Evolutionary conservation across 306 rosid species (phyloP).

Genomic region (Ochetophila trinervis): DNA sequence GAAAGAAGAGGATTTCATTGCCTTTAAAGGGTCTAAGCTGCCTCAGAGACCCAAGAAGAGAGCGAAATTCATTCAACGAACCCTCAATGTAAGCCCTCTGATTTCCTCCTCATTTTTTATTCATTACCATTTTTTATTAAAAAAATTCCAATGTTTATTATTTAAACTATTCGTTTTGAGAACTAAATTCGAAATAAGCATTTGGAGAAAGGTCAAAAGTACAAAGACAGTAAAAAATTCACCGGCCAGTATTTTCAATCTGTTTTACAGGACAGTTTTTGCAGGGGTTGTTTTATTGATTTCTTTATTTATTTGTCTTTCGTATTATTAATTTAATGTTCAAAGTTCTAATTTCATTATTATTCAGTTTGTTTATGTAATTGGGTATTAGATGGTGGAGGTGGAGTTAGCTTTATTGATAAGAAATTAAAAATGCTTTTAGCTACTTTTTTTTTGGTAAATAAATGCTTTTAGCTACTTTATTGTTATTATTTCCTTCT

Average conservation of each 20-base stretch:
- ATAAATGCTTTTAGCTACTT: not conserved
- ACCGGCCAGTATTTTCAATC: not conserved
- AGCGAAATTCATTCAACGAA: constrained; percentile 79
- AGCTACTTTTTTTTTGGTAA: no score
- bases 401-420: not conserved
- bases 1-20: constrained; percentile 92
- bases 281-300: no score
- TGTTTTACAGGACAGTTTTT: not conserved
- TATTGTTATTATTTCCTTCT: no score
- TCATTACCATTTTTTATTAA: not conserved
- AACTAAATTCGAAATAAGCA: not conserved
- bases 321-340: no score
- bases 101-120: not conserved
- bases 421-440: not conserved
- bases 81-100: constrained; percentile 77
- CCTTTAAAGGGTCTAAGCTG: constrained; percentile 82
- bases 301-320: no score
- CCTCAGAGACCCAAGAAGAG: constrained; percentile 94
- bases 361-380: no score
- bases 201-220: not conserved
- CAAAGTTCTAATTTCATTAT: no score
- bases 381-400: no score
- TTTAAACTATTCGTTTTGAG: not conserved
- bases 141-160: not conserved
- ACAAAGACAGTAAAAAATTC: no score